Conservation (phyloP, 495 filamentous ascomycete species). For the Aspergillus affinis region DNA sequence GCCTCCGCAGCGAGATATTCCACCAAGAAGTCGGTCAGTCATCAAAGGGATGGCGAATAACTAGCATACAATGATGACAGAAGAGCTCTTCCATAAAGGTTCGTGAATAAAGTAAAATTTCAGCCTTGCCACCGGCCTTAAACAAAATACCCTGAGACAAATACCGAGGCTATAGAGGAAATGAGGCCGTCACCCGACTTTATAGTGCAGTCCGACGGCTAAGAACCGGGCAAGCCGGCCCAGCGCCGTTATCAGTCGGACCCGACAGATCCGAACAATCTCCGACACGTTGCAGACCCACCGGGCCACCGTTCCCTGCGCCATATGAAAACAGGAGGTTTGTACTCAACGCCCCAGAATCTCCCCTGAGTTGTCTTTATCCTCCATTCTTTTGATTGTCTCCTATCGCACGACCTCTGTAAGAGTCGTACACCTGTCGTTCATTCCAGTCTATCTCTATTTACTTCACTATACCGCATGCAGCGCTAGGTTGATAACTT, state of each 20-base stretch:
- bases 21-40: no score
- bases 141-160: no score
- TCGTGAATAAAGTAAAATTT: no score
- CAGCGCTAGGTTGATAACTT: not conserved
- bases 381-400: not conserved
- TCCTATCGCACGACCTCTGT: not conserved
- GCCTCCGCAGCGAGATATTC: no score
- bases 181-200: no score
- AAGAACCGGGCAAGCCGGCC: no score
- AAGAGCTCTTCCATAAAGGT: no score
- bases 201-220: no score
- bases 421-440: not conserved
- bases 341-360: not conserved
- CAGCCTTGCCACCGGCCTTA: no score
- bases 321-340: not conserved
- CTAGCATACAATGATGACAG: no score
- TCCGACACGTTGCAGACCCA: not conserved
- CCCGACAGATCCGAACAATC: not conserved
- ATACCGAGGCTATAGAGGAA: no score
- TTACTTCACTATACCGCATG: not conserved
- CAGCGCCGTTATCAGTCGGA: not conserved
- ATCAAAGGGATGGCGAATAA: no score
- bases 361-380: not conserved
- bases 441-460: not conserved
- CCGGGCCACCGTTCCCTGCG: not conserved